phyloP scores from a whole-genome alignment of 176 grass and related monocot species.

The Juncus effusus region DNA sequence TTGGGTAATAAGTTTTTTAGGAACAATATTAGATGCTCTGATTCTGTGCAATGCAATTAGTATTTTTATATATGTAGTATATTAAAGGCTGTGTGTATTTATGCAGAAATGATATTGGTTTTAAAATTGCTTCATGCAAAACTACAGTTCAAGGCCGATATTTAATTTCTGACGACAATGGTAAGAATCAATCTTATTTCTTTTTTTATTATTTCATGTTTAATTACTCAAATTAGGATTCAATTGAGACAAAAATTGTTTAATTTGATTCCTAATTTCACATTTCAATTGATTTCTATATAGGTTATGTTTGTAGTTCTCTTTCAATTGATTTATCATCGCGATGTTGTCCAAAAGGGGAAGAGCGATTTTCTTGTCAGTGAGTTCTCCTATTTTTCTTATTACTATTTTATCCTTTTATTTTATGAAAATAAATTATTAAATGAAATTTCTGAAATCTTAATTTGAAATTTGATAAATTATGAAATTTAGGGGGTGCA shows the following conservation, averaged over 20 bases:
- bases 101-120: slow-evolving; percentile 66
- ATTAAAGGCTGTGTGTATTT: not conserved
- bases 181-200: slow-evolving; percentile 29
- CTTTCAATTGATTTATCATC: slow-evolving; percentile 65
- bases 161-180: slow-evolving; percentile 88
- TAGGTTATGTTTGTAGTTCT: slow-evolving; percentile 78
- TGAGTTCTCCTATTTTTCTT: slow-evolving; percentile 48
- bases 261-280: not conserved
- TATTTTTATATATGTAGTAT: no score
- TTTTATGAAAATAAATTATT: not conserved
- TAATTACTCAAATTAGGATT: not conserved
- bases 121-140: slow-evolving; percentile 49
- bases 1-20: not conserved
- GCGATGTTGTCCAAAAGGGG: slow-evolving; percentile 59
- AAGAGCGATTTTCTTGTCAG: slow-evolving; percentile 74
- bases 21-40: not conserved
- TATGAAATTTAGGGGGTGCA: slow-evolving; percentile 63
- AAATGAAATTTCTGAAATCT: not conserved
- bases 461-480: slow-evolving; percentile 26
- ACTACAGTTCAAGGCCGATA: slow-evolving; percentile 81
- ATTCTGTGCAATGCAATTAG: no score
- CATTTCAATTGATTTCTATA: slow-evolving; percentile 19
- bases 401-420: not conserved
- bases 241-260: not conserved
- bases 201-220: not conserved